These are phyloP conservation scores for Populus hybrid DNA, from an alignment of 441 rosid species.

Conservation along the genomic window DNA sequence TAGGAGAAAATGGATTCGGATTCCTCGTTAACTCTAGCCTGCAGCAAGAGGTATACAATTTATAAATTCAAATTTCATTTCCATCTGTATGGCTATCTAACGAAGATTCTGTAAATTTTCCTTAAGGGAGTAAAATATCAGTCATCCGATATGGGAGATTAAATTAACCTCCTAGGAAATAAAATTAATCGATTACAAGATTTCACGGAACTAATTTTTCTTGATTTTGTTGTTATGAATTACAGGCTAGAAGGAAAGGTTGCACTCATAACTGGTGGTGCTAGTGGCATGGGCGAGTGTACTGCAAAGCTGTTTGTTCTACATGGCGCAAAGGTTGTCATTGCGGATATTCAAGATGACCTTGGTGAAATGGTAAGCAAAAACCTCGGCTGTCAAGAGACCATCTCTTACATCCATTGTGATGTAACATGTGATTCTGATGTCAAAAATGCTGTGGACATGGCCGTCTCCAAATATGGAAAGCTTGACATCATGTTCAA, in stretches of 20 bases:
- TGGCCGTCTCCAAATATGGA: slow-evolving; percentile 33
- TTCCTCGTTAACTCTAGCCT: not conserved
- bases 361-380: slow-evolving; percentile 29
- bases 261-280: slow-evolving; percentile 45
- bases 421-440: slow-evolving; percentile 30
- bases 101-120: not conserved
- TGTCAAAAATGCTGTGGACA: slow-evolving; percentile 29
- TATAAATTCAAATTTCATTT: not conserved
- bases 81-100: not conserved
- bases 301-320: slow-evolving; percentile 29
- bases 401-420: slow-evolving; percentile 33
- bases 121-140: no score
- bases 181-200: not conserved
- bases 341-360: slow-evolving; percentile 48
- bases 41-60: not conserved
- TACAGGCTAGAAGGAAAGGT: slow-evolving; percentile 44
- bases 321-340: slow-evolving; percentile 44
- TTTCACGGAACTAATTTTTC: not conserved
- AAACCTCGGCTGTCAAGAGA: slow-evolving; percentile 18
- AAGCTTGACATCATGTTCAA: slow-evolving; percentile 52
- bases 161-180: not conserved
- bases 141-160: not conserved
- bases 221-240: not conserved
- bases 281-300: not conserved
- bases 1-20: not conserved